phyloP scores from a whole-genome alignment of 495 filamentous ascomycete genomes.

The Hapsidospora chrysogenum region DNA sequence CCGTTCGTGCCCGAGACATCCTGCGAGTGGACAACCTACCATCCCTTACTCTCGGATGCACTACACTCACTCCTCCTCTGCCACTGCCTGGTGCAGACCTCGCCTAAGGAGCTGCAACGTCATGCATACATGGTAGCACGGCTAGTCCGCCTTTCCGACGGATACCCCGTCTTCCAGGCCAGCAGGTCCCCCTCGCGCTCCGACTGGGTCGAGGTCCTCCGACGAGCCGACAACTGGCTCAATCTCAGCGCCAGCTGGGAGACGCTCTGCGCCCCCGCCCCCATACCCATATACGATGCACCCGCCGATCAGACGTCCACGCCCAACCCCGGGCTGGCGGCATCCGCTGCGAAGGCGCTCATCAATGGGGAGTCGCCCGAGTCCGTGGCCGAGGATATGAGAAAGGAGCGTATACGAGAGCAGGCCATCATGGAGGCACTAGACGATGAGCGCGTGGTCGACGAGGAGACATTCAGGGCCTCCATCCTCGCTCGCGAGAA shows the following conservation, averaged over 20 bases:
- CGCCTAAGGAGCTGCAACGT: conserved; percentile 52
- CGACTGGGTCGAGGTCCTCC: conserved; percentile 65
- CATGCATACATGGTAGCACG: conserved; percentile 67
- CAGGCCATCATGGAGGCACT: conserved; percentile 49
- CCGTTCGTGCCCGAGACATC: conserved; percentile 13
- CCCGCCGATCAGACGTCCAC: not conserved
- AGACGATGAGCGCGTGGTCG: conserved; percentile 45
- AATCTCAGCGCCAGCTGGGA: conserved; percentile 48
- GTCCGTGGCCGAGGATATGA: conserved; percentile 26
- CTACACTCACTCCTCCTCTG: conserved; percentile 57
- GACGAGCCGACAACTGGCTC: conserved; percentile 47
- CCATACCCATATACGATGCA: conserved; percentile 20
- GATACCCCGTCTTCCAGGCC: conserved; percentile 63
- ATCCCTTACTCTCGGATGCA: conserved; percentile 59
- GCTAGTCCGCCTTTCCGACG: conserved; percentile 54
- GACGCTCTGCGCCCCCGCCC: conserved; percentile 48
- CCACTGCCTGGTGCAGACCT: conserved; percentile 58
- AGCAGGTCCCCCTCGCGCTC: conserved; percentile 53
- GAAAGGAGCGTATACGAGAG: conserved; percentile 38
- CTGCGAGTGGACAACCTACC: conserved; percentile 59
- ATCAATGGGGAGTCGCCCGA: conserved; percentile 4
- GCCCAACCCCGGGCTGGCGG: not conserved
- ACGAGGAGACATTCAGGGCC: conserved; percentile 43
- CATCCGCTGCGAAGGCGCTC: conserved; percentile 3
- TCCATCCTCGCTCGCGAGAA: conserved; percentile 42